Evolutionary conservation across 257 asterid genomes (phyloP).

Genomic region (Mitragyna speciosa): DNA sequence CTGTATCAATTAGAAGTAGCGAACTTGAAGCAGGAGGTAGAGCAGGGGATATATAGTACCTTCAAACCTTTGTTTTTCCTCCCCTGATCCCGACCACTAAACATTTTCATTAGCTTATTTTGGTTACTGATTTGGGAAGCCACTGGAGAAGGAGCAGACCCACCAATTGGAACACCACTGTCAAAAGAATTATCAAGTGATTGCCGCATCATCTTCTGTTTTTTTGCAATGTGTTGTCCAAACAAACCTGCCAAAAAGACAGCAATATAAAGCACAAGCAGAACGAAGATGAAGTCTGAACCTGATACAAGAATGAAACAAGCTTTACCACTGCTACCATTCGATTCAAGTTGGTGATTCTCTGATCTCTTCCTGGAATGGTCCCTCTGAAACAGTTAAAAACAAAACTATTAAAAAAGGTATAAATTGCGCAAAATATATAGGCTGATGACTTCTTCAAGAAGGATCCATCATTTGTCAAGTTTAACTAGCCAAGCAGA

Average conservation of each 20-base stretch:
- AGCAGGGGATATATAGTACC: conserved; percentile 43
- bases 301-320: conserved; percentile 17
- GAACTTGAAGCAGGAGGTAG: neutral
- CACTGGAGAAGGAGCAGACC: conserved; percentile 77
- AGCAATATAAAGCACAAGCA: conserved; percentile 22
- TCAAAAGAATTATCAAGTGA: conserved; percentile 71
- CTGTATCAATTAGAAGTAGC: neutral
- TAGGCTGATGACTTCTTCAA: neutral
- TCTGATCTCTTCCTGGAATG: conserved; percentile 62
- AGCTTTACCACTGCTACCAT: conserved; percentile 63
- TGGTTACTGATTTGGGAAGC: conserved; percentile 90
- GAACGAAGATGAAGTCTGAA: conserved; percentile 12
- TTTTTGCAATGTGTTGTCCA: conserved; percentile 70
- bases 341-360: conserved; percentile 63
- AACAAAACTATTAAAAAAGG: conserved; percentile 9
- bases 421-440: neutral
- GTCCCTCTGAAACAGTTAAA: conserved; percentile 62
- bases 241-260: conserved; percentile 61
- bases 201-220: conserved; percentile 72
- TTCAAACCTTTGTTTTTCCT: conserved; percentile 72
- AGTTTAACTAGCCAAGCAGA: neutral
- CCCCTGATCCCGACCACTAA: conserved; percentile 82
- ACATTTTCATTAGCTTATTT: conserved; percentile 65
- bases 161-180: conserved; percentile 54
- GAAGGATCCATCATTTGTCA: neutral